A percentile compares a stretch with the other conserved stretches of the same genome.
Conservation (phyloP, 805 yeast genomes). For the Maudiozyma saulgeensis region DNA sequence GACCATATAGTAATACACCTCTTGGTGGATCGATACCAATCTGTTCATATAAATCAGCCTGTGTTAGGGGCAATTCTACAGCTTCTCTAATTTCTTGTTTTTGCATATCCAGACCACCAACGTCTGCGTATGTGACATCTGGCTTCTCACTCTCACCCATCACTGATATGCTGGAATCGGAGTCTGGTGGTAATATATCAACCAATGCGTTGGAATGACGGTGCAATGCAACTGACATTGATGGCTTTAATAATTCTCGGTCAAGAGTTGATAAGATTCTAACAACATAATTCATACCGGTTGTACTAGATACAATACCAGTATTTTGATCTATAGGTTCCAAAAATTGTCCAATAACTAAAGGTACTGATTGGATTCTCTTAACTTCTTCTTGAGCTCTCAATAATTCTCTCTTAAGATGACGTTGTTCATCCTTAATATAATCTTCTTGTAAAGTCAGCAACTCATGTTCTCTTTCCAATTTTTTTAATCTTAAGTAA, state of each 20-base stretch:
- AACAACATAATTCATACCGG: constrained; percentile 96
- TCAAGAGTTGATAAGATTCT: constrained; percentile 90
- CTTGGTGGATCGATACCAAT: constrained; percentile 99
- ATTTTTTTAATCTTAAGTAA: constrained; percentile 73
- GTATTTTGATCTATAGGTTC: constrained; percentile 96
- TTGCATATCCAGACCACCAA: constrained; percentile 98
- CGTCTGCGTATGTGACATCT: constrained; percentile 90
- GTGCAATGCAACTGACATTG: constrained; percentile 92
- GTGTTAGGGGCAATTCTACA: constrained; percentile 91
- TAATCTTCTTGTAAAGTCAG: constrained; percentile 87
- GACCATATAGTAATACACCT: constrained; percentile 96
- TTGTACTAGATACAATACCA: constrained; percentile 94
- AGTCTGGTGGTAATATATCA: constrained; percentile 96
- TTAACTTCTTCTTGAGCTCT: constrained; percentile 98
- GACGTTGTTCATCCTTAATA: constrained; percentile 96
- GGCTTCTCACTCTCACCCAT: constrained; percentile 91
- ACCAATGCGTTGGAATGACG: constrained; percentile 97
- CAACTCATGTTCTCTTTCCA: constrained; percentile 84
- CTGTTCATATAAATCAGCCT: constrained; percentile 90
- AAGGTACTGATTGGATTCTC: constrained; percentile 92
- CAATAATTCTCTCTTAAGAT: constrained; percentile 83
- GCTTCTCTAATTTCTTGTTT: constrained; percentile 98
- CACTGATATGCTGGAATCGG: constrained; percentile 91
- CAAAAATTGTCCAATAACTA: constrained; percentile 94
- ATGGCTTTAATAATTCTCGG: constrained; percentile 86